Percentiles rank a stretch among this genome's conserved stretches.
Conservation (phyloP, 192 early-diverging fungal species). For the Dissophora globulifera region DNA sequence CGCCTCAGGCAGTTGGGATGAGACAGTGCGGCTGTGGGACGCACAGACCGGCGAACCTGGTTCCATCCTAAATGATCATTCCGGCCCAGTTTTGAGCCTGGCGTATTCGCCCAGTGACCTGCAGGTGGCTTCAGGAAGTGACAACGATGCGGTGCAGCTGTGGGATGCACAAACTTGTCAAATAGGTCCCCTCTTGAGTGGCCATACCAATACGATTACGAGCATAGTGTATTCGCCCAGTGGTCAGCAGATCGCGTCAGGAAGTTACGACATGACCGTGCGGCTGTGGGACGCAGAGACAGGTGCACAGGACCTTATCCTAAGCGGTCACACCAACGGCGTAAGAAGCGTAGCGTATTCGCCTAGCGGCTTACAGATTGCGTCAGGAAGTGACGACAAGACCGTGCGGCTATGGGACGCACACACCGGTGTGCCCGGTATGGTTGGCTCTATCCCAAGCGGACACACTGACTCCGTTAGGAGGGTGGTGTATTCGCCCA, state of each 20-base stretch:
- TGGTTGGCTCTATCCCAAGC: background rate
- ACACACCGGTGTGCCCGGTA: background rate
- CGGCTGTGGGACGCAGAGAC: background rate
- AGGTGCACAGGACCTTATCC: too few relatives aligned
- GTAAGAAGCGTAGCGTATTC: too few relatives aligned
- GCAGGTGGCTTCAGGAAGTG: conserved; percentile 69
- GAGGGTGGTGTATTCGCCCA: too few relatives aligned
- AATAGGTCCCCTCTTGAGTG: background rate
- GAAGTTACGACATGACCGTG: background rate
- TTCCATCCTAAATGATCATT: conserved; percentile 14
- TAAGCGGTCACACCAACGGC: too few relatives aligned
- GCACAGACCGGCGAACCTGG: too few relatives aligned
- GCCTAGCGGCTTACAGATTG: background rate
- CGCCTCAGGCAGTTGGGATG: background rate
- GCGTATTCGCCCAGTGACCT: conserved; percentile 72
- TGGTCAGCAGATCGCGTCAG: background rate
- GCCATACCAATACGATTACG: background rate
- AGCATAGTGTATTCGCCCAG: background rate
- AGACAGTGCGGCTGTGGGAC: too few relatives aligned
- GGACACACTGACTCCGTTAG: background rate
- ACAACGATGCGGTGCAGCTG: conserved; percentile 70
- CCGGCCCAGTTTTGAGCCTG: conserved; percentile 64
- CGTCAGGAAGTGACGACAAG: background rate
- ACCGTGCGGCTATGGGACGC: background rate
- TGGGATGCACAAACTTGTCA: conserved; percentile 52